Base-by-base conservation (phyloP, 768 basidiomycete genomes). In the Roridomyces roridus region DNA sequence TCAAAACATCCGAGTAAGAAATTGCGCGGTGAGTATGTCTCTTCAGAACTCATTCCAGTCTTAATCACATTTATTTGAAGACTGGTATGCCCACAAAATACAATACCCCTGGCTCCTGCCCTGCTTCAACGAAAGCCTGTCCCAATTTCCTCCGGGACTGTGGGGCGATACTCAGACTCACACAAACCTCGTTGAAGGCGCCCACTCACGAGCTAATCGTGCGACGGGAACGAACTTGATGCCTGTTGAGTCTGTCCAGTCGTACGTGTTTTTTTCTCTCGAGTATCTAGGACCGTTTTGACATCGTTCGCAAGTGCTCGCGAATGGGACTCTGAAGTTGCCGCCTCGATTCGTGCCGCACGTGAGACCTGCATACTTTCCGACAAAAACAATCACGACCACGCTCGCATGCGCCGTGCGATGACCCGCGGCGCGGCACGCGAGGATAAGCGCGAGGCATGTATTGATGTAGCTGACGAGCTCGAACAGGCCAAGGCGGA, bases 41-140 rank as follows among this genome's bases (percentile, higher is more conserved):
- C 4, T 31, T 2, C n/a, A 20, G 2, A 10, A 39, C 5, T 20
- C 18, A n/a, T n/a, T n/a, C n/a, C n/a, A n/a, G n/a, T 20, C 39
- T 41, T 4, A 51, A n/a, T 8, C 12, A 0, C 11, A n/a, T 40
- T 20, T 3, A 10, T 24, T n/a, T n/a, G n/a, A n/a, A 51, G 49
- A 40, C 21, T 51, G 39, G 49, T 42, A 51, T 18, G 9, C 35
- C 20, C 49, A 51, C 20, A 51, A 51, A 39, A 24, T 51, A 0
- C 40, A 20, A 21, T 51, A 51, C 40, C 25, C 40, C 2, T 51
- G 49, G 49, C 29, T 51, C 1, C 49, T 51, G n/a, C n/a, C n/a
- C n/a, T n/a, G n/a, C n/a, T n/a, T n/a, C n/a, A n/a, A n/a, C n/a
- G n/a, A n/a, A n/a, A n/a, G n/a, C n/a, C n/a, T n/a, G n/a, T n/a